Conservation (phyloP, 257 asterid genomes). For the Primulina eburnea region DNA sequence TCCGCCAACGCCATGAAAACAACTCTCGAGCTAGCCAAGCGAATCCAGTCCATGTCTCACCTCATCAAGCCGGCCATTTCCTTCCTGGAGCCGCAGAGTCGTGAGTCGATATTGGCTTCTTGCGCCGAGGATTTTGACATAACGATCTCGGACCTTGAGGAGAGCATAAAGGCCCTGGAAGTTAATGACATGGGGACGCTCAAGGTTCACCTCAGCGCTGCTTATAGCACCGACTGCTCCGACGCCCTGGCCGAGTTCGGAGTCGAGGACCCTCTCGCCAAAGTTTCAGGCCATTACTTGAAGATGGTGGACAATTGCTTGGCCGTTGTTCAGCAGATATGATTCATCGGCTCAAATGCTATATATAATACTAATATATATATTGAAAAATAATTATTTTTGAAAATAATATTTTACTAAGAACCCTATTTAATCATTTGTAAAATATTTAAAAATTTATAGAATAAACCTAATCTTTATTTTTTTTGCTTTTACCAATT, state of each 20-base stretch:
- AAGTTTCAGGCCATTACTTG: conserved; percentile 12
- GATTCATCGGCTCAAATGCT: neutral
- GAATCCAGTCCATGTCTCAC: neutral
- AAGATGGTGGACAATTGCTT: conserved; percentile 34
- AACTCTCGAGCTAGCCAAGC: conserved; percentile 28
- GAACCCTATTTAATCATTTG: too few relatives aligned
- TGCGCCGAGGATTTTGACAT: conserved; percentile 30
- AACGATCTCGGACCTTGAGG: conserved; percentile 25
- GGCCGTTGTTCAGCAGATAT: conserved; percentile 36
- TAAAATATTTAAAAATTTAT: too few relatives aligned
- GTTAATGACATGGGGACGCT: conserved; percentile 31
- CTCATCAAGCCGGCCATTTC: conserved; percentile 22
- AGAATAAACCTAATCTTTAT: too few relatives aligned
- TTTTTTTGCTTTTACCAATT: too few relatives aligned
- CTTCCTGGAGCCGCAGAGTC: conserved; percentile 6
- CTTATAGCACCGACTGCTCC: conserved; percentile 27
- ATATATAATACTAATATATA: too few relatives aligned
- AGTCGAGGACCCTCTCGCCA: conserved; percentile 15
- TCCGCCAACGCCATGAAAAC: conserved; percentile 32
- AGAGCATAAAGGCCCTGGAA: conserved; percentile 23
- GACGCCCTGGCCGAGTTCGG: conserved; percentile 36
- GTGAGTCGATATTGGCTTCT: conserved; percentile 5
- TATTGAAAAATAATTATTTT: too few relatives aligned
- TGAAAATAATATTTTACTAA: too few relatives aligned
- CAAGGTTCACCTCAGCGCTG: conserved; percentile 32